These are phyloP conservation scores for Phytopythium mirpurense DNA, from an alignment of 352 stramenopile genomes.

Conservation along the genomic window DNA sequence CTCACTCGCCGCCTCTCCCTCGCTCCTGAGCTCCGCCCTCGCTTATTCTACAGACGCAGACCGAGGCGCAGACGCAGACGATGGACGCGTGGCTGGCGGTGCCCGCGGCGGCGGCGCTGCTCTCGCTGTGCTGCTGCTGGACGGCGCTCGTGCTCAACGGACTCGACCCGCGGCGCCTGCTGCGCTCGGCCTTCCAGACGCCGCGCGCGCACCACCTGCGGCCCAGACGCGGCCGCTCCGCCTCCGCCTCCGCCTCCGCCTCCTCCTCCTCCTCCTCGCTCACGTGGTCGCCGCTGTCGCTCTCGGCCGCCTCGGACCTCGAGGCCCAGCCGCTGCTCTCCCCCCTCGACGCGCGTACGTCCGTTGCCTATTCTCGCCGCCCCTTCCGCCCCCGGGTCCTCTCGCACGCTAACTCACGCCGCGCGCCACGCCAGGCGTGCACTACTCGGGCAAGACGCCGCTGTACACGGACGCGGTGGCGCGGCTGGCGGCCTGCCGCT, in stretches of 20 bases:
- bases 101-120: conserved; percentile 23
- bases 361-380: no score
- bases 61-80: conserved; percentile 2
- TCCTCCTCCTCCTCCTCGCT: conserved; percentile 11
- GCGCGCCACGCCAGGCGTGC: conserved; percentile 23
- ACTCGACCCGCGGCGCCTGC: conserved; percentile 49
- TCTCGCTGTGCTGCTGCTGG: conserved; percentile 41
- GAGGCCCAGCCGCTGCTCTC: conserved; percentile 5
- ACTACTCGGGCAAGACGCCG: conserved; percentile 54
- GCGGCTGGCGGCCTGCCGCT: conserved; percentile 30
- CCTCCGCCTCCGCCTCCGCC: conserved; percentile 24
- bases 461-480: conserved; percentile 69
- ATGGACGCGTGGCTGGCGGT: conserved; percentile 33
- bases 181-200: conserved; percentile 56
- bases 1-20: background rate
- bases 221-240: conserved; percentile 2
- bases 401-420: no score
- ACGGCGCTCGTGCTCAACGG: conserved; percentile 45
- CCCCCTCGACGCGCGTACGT: background rate
- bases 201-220: conserved; percentile 29
- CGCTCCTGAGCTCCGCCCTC: no score
- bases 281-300: conserved; percentile 4
- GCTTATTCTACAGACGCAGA: no score
- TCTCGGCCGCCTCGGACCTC: conserved; percentile 4
- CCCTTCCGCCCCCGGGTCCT: no score